A percentile compares a stretch with the other conserved stretches of the same genome.
These are phyloP conservation scores for Penicillium aurantiogriseum DNA, from an alignment of 2,329 filamentous ascomycete species.

Conservation along the genomic window DNA sequence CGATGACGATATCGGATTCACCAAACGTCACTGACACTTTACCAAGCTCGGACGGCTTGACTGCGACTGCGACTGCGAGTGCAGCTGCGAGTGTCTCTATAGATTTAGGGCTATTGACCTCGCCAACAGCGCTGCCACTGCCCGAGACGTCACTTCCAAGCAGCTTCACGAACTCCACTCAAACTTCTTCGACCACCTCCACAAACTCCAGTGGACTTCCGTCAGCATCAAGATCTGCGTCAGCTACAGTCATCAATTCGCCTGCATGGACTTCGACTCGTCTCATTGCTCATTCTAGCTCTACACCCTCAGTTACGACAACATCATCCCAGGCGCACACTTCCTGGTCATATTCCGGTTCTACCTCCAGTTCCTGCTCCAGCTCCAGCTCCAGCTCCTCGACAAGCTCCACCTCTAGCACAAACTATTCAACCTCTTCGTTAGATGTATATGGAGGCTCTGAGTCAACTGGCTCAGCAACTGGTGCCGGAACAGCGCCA, in stretches of 20 bases:
- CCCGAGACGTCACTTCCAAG: neutral
- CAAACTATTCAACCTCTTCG: neutral
- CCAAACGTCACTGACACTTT: conserved; percentile 11
- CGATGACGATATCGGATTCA: conserved; percentile 18
- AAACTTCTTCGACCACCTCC: conserved; percentile 4
- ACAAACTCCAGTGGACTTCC: conserved; percentile 1
- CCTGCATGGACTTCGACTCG: conserved; percentile 14
- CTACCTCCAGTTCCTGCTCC: neutral
- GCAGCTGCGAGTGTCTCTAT: neutral
- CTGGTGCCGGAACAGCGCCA: conserved; percentile 9
- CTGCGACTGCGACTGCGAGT: conserved; percentile 1
- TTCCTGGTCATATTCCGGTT: neutral
- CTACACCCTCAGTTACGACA: neutral
- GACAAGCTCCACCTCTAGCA: neutral
- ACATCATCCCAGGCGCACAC: neutral
- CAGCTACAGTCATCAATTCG: conserved; percentile 11
- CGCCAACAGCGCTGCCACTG: neutral
- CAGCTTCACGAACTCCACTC: neutral
- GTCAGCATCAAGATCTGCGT: conserved; percentile 9
- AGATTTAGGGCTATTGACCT: conserved; percentile 1
- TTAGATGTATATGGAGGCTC: neutral
- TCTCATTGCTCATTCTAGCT: conserved; percentile 5
- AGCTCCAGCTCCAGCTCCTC: conserved; percentile 2
- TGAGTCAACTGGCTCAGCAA: conserved; percentile 7
- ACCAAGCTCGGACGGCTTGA: neutral